Evolutionary conservation across 805 yeast species (phyloP), one percentile per base, ranked within the genome.

Genomic region (Pichia heedii): DNA sequence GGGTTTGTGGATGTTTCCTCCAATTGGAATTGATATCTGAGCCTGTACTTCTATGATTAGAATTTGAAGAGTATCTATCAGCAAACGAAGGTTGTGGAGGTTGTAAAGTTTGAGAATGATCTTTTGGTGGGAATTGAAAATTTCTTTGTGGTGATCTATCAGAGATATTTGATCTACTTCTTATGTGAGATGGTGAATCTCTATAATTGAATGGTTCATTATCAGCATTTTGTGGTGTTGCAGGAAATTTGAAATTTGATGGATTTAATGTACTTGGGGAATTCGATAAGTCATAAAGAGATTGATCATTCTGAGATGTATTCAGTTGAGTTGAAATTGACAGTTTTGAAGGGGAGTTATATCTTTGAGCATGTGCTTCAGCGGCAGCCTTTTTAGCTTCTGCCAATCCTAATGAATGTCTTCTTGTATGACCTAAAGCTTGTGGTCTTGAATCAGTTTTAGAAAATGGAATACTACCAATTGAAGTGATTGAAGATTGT

Each of bases 341-440:
- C 22, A 53, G 29, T 38, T 58, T 59, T 10, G 66, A 55, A 24
- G 68, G 68, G 11, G 69, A 63, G 29, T 53, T 53, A 13, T 50
- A 39, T 61, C 88, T 74, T 59, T 86, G 93, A 2, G 83, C 81
- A 57, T 81, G 87, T 33, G 80, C 89, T 52, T 80, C 81, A 5
- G 96, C 96, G n/a, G 98, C 98, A 7, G 97, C 97, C 53, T 81
- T 81, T 55, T 85, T 88, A 12, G 97, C 97, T 64, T 90, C 98
- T 42, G 80, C 80, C 45, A 90, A 70, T 2, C 95, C 97, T 47
- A 90, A 68, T 0, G 97, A 88, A 61, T 90, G 97, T 61, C 98
- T 78, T 67, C 98, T 79, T 35, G 72, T 68, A 60, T 90, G 98
- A 30, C 97, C 96, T 47, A 69, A 65, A 15, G 66, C 67, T 39